Evolutionary conservation across 164 flowering plant species (phyloP).

Genomic region (Vitis rotundifolia): DNA sequence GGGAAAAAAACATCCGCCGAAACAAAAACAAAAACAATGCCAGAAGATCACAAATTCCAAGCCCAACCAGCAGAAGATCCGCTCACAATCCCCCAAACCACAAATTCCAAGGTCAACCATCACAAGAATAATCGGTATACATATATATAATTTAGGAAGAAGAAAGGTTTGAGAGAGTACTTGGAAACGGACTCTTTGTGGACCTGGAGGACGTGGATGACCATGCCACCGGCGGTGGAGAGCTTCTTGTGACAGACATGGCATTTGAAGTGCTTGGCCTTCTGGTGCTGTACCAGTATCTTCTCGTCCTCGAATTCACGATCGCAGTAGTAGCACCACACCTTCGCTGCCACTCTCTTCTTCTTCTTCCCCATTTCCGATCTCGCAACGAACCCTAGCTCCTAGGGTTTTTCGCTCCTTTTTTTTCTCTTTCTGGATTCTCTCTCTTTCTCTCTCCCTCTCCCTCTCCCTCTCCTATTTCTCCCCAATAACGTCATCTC

Average conservation of each 20-base stretch:
- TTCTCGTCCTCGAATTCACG: slow-evolving; percentile 98
- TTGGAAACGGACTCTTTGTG: slow-evolving; percentile 93
- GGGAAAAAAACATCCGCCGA: too few species aligned
- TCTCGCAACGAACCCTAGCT: too few species aligned
- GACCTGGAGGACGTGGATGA: slow-evolving; percentile 96
- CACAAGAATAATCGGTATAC: too few species aligned
- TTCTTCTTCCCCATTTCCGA: slow-evolving; percentile 83
- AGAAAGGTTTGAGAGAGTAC: slow-evolving; percentile 29
- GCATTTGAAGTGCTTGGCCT: slow-evolving; percentile 98
- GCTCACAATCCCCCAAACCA: neutral
- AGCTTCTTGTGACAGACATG: slow-evolving; percentile 98
- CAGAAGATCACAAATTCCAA: too few species aligned
- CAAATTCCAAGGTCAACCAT: neutral
- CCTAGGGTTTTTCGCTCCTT: neutral
- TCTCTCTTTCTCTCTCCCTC: neutral
- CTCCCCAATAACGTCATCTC: too few species aligned
- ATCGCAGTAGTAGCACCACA: slow-evolving; percentile 98
- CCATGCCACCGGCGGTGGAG: slow-evolving; percentile 97
- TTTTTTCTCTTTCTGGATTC: too few species aligned
- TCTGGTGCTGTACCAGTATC: slow-evolving; percentile 97
- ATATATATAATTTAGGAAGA: too few species aligned
- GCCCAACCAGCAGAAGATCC: too few species aligned
- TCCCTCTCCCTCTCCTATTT: neutral
- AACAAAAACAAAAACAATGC: too few species aligned
- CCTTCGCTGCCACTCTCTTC: slow-evolving; percentile 70